Base-by-base conservation (phyloP, 345 rosid species). In the Theobroma cacao region DNA sequence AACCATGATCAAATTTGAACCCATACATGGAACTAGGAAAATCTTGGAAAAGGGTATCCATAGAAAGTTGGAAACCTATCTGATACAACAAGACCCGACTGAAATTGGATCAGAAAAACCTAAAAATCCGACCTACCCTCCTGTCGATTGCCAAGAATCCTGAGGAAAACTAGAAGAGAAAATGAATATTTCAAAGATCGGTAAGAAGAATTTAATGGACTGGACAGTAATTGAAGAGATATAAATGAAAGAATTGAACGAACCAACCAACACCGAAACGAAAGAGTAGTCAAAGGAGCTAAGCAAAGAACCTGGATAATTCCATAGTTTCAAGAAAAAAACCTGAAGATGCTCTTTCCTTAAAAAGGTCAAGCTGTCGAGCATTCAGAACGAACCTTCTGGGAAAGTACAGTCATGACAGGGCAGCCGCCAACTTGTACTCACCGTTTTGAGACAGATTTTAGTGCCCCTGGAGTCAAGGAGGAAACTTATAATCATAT, bases 11-110 rank as follows among this genome's bases (percentile, higher is more conserved):
- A 31, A 43, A 41, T 59, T 28, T 60, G 56, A 59, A 75, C 5
- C 68, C 68, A 18, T 59, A 41, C 65, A 56, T 56, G 65, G 77
- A 75, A 28, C 68, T 38, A 5, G 77, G 77, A 20, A 75, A 40
- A 75, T 75, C 77, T 41, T 75, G 55, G 77, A 75, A 75, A 75
- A 75, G 77, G 68, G 77, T 38, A 75, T 75, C 41, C 77, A 75
- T 75, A 8, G 66, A 53, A 43, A 67, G 17, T 14, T n/a, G 14
- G 53, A 69, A 68, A 68, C 22, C n/a, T 45, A 3, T 8, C 68
- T 18, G 68, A 63, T 63, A 2, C 13, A 56, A 56, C 10, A 56
- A 3, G 11, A 65, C 2, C 24, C 7, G 40, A 18, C 45, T 63
- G 69, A 38, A 65, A 36, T 20, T 10, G 48, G 43, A 34, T 63